Evolutionary conservation across 768 basidiomycete genomes (phyloP), one percentile per base, ranked within the genome.

Genomic region (Auriscalpium microsporum): DNA sequence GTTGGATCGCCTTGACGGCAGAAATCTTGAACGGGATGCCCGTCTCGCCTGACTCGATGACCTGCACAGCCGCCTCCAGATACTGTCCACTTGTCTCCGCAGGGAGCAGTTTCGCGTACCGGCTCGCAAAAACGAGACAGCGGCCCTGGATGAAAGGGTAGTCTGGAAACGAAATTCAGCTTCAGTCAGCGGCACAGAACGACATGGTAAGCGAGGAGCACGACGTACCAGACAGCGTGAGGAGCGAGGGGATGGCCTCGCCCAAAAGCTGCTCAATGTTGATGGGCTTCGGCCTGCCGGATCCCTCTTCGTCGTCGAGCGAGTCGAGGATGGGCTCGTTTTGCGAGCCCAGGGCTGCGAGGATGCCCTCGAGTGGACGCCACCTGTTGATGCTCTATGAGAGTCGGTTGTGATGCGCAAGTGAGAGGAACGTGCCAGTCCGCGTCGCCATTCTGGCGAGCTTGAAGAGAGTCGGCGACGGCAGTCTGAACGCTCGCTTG

Each of bases 71-170:
- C 4, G 91, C 91, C 21, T 88, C 83, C 36, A 98, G 75, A 66
- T 97, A 98, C 64, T 94, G 90, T 1, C 81, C 81, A 1, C 90
- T 84, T 48, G 94, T 75, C 54, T 82, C 75, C 11, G 78, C 62
- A 0, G 92, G 87, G 5, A 97, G 75, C 10, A 87, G 70, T 60
- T 82, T 81, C 1, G 89, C 79, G 65, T 83, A 97, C 64, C 93
- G 87, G 64, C 91, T 93, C 3, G 94, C 92, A 62, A 97, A 94
- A 46, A 98, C 90, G 57, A 97, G 96, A 0, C 84, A 90, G 57
- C 96, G 80, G 10, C 95, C 96, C 71, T 97, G 95, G 33, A 99
- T 70, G 80, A 97, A 99, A 0, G 93, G 93, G 54, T 77, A 78
- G 21, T 91, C 94, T 95, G 62, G 4, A 7, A 28, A 16, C 4